phyloP scores from a whole-genome alignment of 495 filamentous ascomycete species.

The Tuber magnatum region DNA sequence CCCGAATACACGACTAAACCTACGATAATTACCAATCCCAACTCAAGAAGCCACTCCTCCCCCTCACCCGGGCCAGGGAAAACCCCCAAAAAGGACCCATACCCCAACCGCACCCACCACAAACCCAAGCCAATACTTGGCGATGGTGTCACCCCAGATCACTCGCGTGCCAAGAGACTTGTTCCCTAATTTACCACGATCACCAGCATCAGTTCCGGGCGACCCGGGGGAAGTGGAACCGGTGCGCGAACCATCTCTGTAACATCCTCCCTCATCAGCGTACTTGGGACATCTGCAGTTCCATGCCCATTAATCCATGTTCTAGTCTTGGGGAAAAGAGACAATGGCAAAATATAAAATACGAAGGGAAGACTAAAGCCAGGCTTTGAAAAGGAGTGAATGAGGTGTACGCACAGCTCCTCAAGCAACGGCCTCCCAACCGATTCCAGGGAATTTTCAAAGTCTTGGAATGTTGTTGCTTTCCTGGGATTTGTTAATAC shows the following conservation, averaged over 20 bases:
- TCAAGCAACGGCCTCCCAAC: conserved; percentile 18
- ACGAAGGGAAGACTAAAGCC: background rate
- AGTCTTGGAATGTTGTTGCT: conserved; percentile 8
- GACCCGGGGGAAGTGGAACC: background rate
- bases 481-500: conserved; percentile 20
- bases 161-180: background rate
- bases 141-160: background rate
- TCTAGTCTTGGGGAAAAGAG: background rate
- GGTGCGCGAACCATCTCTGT: background rate
- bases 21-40: background rate
- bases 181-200: background rate
- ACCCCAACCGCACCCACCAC: background rate
- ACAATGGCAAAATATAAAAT: background rate
- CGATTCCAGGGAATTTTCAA: conserved; percentile 16
- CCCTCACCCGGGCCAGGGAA: background rate
- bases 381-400: background rate
- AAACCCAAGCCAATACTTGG: background rate
- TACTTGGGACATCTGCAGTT: background rate
- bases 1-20: background rate
- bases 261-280: background rate
- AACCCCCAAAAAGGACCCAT: background rate
- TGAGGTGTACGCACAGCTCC: conserved; percentile 1
- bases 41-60: background rate
- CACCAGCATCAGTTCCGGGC: background rate
- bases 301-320: background rate